phyloP scores from a whole-genome alignment of 2,329 filamentous ascomycete genomes.

The Passalora sequoiae region DNA sequence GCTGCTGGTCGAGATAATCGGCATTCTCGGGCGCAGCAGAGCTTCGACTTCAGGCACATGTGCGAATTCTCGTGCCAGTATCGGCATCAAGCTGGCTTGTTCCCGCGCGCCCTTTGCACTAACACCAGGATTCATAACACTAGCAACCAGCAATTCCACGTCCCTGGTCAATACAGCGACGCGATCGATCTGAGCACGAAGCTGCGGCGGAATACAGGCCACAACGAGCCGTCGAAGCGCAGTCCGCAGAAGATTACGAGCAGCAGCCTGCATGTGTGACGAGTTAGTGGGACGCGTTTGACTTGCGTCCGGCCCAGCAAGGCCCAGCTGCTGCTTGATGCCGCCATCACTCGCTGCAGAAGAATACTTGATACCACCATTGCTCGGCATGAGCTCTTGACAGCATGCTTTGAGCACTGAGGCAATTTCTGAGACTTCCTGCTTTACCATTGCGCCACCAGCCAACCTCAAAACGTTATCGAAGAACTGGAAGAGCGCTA shows the following conservation, averaged over 20 bases:
- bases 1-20: constrained; percentile 34
- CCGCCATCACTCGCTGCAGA: constrained; percentile 9
- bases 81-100: constrained; percentile 71
- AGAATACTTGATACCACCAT: constrained; percentile 31
- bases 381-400: constrained; percentile 59
- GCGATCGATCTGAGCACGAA: constrained; percentile 72
- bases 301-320: constrained; percentile 10
- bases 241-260: constrained; percentile 55
- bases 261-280: constrained; percentile 51
- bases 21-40: constrained; percentile 53
- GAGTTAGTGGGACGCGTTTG: constrained; percentile 32
- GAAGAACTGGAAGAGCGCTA: constrained; percentile 56
- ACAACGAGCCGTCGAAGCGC: constrained; percentile 59
- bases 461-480: constrained; percentile 54
- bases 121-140: constrained; percentile 66
- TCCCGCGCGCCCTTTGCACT: constrained; percentile 44
- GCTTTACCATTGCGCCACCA: constrained; percentile 63
- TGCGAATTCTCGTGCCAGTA: constrained; percentile 63
- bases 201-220: constrained; percentile 61
- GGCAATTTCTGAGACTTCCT: constrained; percentile 58
- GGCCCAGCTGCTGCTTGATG: constrained; percentile 22
- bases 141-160: constrained; percentile 70
- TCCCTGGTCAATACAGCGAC: constrained; percentile 68
- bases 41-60: constrained; percentile 64
- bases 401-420: constrained; percentile 64